Evolutionary conservation across 2,329 filamentous ascomycete species (phyloP), one percentile per base, ranked within the genome.

Genomic region (Stromatinia cepivora): DNA sequence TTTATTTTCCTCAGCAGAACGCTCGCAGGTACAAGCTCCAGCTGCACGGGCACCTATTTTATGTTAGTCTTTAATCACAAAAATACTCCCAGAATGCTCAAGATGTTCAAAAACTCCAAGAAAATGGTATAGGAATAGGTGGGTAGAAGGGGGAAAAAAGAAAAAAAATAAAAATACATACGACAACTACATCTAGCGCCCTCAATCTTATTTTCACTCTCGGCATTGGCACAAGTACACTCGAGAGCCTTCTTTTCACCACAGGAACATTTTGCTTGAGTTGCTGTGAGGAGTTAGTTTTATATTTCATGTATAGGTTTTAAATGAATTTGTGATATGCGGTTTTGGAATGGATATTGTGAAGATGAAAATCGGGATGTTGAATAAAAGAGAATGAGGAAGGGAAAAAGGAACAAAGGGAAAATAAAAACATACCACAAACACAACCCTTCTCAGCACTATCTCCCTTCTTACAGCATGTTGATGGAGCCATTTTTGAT

Each of bases 181-280:
- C 92, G 87, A 84, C 93, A 97, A 57, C 91, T 93, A 85, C 93
- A 97, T 75, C 92, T 86, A 52, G 92, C 85, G 9, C 92, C 92
- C 9, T 84, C 80, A 69, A 92, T 79, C 53, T 82, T 82, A 84
- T 97, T 97, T 85, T 97, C 94, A 22, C 84, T 81, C 5, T 85
- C 73, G 5, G 93, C 86, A 81, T 92, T 94, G 76, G 88, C 88
- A 83, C 94, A 97, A 72, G 84, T 91, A 87, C 94, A 98, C 79
- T 94, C 85, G 62, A 97, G 88, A 63, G 94, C 94, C 5, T 89
- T 87, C 79, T 95, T 87, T 84, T 97, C 89, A 78, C 94, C 94
- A 80, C 94, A 98, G 22, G 92, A 96, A 87, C 93, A 97, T 71
- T 84, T 90, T 11, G 88, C 88, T 80, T 90, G 84, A 76, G 87